These are phyloP conservation scores for Mycosarcoma mackinlayi DNA, from an alignment of 1,284 basidiomycete genomes.

Conservation along the genomic window DNA sequence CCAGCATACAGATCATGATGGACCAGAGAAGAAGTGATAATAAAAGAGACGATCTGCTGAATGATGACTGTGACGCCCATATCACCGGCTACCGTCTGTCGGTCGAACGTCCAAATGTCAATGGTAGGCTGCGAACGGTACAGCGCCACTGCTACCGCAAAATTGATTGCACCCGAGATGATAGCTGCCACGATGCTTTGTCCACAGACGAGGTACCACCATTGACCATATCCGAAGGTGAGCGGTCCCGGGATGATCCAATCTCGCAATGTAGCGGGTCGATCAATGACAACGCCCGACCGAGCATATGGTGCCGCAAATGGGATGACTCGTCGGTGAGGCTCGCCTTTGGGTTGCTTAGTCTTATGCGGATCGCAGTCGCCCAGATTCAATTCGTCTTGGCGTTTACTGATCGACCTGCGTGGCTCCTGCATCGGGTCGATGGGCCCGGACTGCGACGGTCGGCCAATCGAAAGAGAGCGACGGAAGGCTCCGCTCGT, in stretches of 20 bases:
- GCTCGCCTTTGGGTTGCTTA: slow-evolving; percentile 3
- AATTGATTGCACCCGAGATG: slow-evolving; percentile 62
- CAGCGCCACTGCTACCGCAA: slow-evolving; percentile 59
- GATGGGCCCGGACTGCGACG: slow-evolving; percentile 15
- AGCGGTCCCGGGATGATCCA: slow-evolving; percentile 45
- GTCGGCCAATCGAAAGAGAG: slow-evolving; percentile 16
- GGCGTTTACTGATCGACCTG: slow-evolving; percentile 42
- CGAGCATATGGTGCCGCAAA: slow-evolving; percentile 47
- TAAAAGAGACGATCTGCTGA: slow-evolving; percentile 61
- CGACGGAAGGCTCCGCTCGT: slow-evolving; percentile 20
- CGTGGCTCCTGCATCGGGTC: slow-evolving; percentile 50
- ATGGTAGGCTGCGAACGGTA: slow-evolving; percentile 47
- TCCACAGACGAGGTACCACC: slow-evolving; percentile 41
- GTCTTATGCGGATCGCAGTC: slow-evolving; percentile 35
- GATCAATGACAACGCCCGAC: slow-evolving; percentile 45
- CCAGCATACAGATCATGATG: slow-evolving; percentile 59
- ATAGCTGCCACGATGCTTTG: slow-evolving; percentile 41
- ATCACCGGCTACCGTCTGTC: slow-evolving; percentile 62
- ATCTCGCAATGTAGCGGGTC: slow-evolving; percentile 30
- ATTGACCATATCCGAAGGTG: slow-evolving; percentile 40
- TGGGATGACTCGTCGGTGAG: slow-evolving; percentile 26
- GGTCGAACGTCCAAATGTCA: slow-evolving; percentile 56
- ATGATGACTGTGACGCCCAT: slow-evolving; percentile 66
- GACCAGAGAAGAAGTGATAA: slow-evolving; percentile 59
- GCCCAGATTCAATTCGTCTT: slow-evolving; percentile 27